Evolutionary conservation across 257 asterid genomes (phyloP).

Genomic region (Solanum neorickii): DNA sequence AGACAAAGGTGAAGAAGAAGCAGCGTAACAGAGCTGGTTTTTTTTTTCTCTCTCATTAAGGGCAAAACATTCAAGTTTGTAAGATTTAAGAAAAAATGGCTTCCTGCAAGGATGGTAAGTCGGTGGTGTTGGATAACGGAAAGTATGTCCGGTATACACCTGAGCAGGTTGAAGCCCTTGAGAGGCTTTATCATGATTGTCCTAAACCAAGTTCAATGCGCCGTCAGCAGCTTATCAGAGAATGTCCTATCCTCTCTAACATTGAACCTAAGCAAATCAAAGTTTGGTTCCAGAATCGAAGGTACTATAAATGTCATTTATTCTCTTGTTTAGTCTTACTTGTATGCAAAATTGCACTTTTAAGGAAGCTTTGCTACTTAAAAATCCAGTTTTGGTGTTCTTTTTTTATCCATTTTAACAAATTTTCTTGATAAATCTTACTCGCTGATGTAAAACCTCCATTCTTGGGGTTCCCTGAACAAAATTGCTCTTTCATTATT

Average conservation of each 20-base stretch:
- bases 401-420: neutral
- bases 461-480: neutral
- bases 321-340: neutral
- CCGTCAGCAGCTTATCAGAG: slow-evolving; percentile 84
- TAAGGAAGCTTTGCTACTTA: neutral
- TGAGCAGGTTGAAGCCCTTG: slow-evolving; percentile 89
- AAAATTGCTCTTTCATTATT: too few relatives aligned
- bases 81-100: slow-evolving; percentile 25
- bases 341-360: neutral
- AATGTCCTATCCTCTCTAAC: slow-evolving; percentile 67
- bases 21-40: neutral
- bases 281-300: slow-evolving; percentile 93
- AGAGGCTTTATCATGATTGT: slow-evolving; percentile 84
- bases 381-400: neutral
- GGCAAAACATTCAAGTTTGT: neutral
- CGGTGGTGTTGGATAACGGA: slow-evolving; percentile 46
- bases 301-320: slow-evolving; percentile 18
- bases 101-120: slow-evolving; percentile 65
- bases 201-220: slow-evolving; percentile 87
- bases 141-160: slow-evolving; percentile 82
- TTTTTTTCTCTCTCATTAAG: neutral
- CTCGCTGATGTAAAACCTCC: neutral
- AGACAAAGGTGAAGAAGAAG: neutral
- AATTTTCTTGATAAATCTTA: neutral
- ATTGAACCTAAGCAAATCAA: slow-evolving; percentile 89